phyloP scores from a whole-genome alignment of 2,329 filamentous ascomycete genomes.

The Pseudogymnoascus sp. region DNA sequence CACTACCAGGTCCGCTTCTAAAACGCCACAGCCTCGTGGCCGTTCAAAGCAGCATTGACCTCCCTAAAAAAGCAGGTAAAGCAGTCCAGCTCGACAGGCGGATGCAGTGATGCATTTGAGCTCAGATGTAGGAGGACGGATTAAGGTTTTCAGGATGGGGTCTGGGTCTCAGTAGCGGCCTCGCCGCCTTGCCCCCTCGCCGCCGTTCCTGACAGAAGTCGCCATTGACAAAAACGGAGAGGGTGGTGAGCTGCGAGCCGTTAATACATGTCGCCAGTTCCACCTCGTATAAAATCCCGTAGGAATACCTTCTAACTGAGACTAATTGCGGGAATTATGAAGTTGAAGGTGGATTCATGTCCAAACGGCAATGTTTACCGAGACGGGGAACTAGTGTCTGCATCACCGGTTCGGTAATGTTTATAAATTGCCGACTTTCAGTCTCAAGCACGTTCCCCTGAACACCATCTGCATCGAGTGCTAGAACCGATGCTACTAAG shows the following conservation, averaged over 20 bases:
- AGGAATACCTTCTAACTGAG: neutral
- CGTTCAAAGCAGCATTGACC: no score
- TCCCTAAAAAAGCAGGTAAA: neutral
- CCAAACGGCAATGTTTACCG: conserved; percentile 2
- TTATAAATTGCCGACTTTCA: neutral
- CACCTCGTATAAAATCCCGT: neutral
- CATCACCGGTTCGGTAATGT: neutral
- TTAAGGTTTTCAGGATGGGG: neutral
- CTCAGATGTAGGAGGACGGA: neutral
- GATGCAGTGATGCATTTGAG: neutral
- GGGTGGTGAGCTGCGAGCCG: neutral
- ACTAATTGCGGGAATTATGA: neutral
- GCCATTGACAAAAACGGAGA: neutral
- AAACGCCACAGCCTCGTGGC: no score
- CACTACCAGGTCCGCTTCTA: no score
- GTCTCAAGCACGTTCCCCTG: neutral
- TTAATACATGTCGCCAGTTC: neutral
- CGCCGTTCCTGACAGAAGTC: neutral
- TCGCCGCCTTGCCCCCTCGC: neutral
- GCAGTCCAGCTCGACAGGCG: neutral
- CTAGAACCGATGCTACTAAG: neutral
- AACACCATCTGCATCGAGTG: neutral
- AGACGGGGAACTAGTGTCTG: neutral
- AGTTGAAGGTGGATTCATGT: neutral
- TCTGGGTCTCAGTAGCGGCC: neutral